Evolutionary conservation across 768 basidiomycete genomes (phyloP).

Genomic region (Trametes villosa): DNA sequence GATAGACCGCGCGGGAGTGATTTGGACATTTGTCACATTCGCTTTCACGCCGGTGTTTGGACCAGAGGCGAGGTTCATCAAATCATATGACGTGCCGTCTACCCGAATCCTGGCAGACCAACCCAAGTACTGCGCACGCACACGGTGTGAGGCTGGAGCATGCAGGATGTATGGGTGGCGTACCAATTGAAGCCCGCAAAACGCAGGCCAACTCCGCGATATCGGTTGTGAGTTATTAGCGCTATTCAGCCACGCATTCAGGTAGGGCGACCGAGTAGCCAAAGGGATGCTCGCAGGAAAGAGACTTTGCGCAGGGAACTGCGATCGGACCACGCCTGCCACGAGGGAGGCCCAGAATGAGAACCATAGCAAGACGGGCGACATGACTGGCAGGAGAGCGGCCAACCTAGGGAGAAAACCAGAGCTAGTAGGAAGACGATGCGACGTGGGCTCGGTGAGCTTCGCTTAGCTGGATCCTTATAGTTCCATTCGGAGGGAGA

Average conservation of each 20-base stretch:
- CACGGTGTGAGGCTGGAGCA: background rate
- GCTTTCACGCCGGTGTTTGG: background rate
- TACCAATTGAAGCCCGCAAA: conserved; percentile 21
- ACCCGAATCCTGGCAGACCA: conserved; percentile 28
- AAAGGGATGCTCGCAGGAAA: conserved; percentile 32
- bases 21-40: conserved; percentile 27
- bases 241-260: conserved; percentile 26
- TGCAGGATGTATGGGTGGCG: background rate
- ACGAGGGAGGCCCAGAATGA: background rate
- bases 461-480: too few relatives aligned
- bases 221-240: conserved; percentile 3
- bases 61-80: conserved; percentile 12
- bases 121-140: conserved; percentile 10
- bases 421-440: too few relatives aligned
- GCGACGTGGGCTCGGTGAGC: too few relatives aligned
- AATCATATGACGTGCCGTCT: conserved; percentile 23
- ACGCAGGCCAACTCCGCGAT: conserved; percentile 23
- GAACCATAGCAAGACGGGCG: background rate
- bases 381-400: background rate
- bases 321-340: background rate
- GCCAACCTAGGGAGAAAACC: background rate
- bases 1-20: conserved; percentile 43
- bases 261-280: conserved; percentile 32
- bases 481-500: conserved; percentile 76
- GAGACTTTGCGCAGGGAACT: conserved; percentile 14